Evolutionary conservation across 169 alveolate species (phyloP), one percentile per base, ranked within the genome.

Genomic region (Eimeria acervulina): DNA sequence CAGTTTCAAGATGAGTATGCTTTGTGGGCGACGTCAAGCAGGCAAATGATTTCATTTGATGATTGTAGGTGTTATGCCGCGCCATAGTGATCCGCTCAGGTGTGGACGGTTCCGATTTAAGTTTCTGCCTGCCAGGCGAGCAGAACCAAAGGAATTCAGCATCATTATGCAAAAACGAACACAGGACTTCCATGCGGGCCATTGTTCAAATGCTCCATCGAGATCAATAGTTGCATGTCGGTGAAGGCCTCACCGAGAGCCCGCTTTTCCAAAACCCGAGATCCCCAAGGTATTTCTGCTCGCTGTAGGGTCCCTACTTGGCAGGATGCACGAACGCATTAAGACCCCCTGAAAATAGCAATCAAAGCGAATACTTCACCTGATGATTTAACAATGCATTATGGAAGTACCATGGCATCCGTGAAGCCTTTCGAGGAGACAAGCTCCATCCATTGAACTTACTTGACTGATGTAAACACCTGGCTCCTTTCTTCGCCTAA

Each of bases 271-370:
- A 66, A 12, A 66, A 28, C 21, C 78, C 78, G 42, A 66, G 23
- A 66, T 66, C 40, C 28, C 78, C 26, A 31, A 31, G 38, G 17
- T 28, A 66, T 21, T 66, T 40, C 7, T 28, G 44, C 40, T n/a
- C 7, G 78, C 44, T 66, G 28, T 6, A 47, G 90, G 44, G 8
- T 19, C 42, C 28, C 21, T 26, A 44, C 28, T 42, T 21, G 90
- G 90, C 40, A 81, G 26, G 13, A 81, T 81, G 70, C 68, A 51
- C 4, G 90, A 42, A 81, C 61, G 90, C 90, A 81, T 81, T 33
- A 81, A 44, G 13, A 81, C 4, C 51, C 70, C 90, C 90, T 81
- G 70, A 47, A 44, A 17, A 1, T 17, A 3, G 44, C 40, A 66
- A 66, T 7, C 78, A 28, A 7, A 66, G 78, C 78, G 12, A 42